Conservation (phyloP, 306 rosid genomes). For the Crataegus laevigata region DNA sequence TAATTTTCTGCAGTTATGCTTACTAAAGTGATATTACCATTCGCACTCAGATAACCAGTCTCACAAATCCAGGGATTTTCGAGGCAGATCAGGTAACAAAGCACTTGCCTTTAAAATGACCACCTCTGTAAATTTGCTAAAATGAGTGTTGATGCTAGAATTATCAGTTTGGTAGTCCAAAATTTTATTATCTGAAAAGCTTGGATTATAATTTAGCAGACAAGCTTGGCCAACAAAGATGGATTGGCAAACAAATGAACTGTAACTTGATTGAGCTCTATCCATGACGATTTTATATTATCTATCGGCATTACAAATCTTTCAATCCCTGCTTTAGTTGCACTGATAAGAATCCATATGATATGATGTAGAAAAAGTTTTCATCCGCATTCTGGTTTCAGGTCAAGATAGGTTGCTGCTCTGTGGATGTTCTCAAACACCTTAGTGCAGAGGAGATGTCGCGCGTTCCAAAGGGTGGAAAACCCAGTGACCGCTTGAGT, state of each 20-base stretch:
- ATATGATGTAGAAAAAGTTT: not conserved
- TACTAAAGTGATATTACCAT: conserved; percentile 3
- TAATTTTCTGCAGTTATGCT: conserved; percentile 5
- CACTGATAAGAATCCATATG: not conserved
- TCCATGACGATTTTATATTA: not conserved
- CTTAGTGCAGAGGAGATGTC: conserved; percentile 93
- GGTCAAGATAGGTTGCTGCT: conserved; percentile 89
- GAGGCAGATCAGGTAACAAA: conserved; percentile 85
- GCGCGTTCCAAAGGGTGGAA: conserved; percentile 49
- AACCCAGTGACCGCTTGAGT: conserved; percentile 72
- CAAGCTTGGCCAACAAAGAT: not conserved
- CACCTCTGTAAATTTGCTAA: not conserved
- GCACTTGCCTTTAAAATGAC: not conserved
- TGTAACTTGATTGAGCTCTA: not conserved
- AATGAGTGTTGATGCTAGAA: not conserved
- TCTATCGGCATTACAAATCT: not conserved
- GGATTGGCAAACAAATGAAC: not conserved
- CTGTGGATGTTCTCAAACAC: conserved; percentile 84
- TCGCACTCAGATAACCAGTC: conserved; percentile 57
- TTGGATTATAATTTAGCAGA: not conserved
- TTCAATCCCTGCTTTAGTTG: not conserved
- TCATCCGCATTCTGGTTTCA: conserved; percentile 28
- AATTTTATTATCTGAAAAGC: not conserved
- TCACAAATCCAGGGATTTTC: conserved; percentile 78
- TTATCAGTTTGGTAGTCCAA: not conserved